Percentiles rank a stretch among this genome's conserved stretches.
phyloP scores from a whole-genome alignment of 805 yeast species.

The Pichia exigua region DNA sequence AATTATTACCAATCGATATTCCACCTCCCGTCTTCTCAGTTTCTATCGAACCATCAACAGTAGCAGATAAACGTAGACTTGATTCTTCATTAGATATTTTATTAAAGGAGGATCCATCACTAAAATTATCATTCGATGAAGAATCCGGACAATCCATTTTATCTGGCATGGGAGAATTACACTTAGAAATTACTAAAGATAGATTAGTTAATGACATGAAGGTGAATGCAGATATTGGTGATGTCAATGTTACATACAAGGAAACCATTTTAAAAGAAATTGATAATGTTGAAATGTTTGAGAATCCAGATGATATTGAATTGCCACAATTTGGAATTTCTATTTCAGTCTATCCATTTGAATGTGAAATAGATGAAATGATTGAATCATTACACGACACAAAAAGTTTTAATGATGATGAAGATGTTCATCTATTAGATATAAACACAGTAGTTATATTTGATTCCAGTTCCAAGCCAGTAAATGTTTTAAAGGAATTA shows the following conservation, averaged over 20 bases:
- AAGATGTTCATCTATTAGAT: slow-evolving; percentile 33
- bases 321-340: slow-evolving; percentile 15
- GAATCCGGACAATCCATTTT: slow-evolving; percentile 84
- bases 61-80: slow-evolving; percentile 72
- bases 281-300: slow-evolving; percentile 13
- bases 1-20: slow-evolving; percentile 65
- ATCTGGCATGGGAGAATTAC: slow-evolving; percentile 97
- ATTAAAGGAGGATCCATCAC: slow-evolving; percentile 86
- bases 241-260: slow-evolving; percentile 83
- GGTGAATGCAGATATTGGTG: slow-evolving; percentile 74
- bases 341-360: slow-evolving; percentile 26
- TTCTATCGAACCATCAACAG: slow-evolving; percentile 71
- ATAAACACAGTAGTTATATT: slow-evolving; percentile 43
- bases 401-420: slow-evolving; percentile 28
- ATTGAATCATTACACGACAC: slow-evolving; percentile 25
- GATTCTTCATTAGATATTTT: slow-evolving; percentile 59
- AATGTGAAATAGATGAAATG: slow-evolving; percentile 26
- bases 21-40: slow-evolving; percentile 94
- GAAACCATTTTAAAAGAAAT: slow-evolving; percentile 43
- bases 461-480: slow-evolving; percentile 24
- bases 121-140: slow-evolving; percentile 62
- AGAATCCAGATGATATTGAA: slow-evolving; percentile 18
- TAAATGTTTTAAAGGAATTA: slow-evolving; percentile 16
- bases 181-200: slow-evolving; percentile 79
- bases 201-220: slow-evolving; percentile 73